Base-by-base conservation (phyloP, 1,284 basidiomycete species). In the Kalmanozyma brasiliensis region DNA sequence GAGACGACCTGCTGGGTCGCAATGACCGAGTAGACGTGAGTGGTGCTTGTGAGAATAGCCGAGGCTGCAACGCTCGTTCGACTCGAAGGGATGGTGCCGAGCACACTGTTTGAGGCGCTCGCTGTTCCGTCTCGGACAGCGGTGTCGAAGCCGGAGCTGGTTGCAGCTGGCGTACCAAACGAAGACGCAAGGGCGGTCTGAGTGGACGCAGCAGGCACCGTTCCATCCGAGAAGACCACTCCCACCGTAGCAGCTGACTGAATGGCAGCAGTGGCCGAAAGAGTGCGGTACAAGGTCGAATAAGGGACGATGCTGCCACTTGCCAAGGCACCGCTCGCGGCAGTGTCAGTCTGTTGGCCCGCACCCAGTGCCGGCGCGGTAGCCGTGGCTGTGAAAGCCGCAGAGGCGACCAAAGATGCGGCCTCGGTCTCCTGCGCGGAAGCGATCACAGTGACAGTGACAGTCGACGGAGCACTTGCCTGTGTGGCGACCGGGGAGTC, bases 391-490 rank as follows among this genome's bases (percentile, higher is more conserved):
- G 11, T 29, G 26, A 11, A 6, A 11, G 26, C 6, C 26, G 26
- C 11, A 7, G 7, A 6, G 26, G 26, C 26, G 26, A 29, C 7
- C 26, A 29, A 11, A 11, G 7, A 6, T 29, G 26, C 26, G 7
- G 26, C 26, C 11, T 29, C 26, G 6, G 26, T 29, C 26, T 29
- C 26, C 26, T 29, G 23, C 3, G 30, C 36, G 16, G 47, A 38
- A 10, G 26, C 29, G 13, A 24, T 26, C 26, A 49, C 48, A 23
- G 48, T 49, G 32, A 52, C 26, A 17, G 20, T 30, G 42, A 44
- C 35, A 8, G 35, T 52, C 34, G 26, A 19, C 8, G 9, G 35
- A 20, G 35, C 34, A 33, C 8, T 32, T 16, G 20, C 35, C 6
- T 29, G 20, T 26, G 16, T 26, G n/a, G 16, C 5, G 14, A 17